Evolutionary conservation across 306 rosid species (phyloP), one percentile per base, ranked within the genome.

Genomic region (Astragalus glycyphyllos): DNA sequence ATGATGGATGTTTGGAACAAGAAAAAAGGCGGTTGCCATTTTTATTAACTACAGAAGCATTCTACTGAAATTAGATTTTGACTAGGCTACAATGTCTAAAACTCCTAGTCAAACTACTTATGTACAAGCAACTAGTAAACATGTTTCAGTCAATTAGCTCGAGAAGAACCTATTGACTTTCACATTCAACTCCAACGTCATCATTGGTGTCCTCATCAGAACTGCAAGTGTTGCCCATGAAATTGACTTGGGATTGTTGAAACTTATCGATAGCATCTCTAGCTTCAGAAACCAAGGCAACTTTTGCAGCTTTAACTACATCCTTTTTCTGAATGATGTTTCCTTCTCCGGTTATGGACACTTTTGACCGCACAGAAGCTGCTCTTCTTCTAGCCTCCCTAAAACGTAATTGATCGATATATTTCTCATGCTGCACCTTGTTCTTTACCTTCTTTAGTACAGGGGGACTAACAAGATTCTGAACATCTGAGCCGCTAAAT

Each of bases 361-460:
- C 71, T 61, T 68, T 31, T n/a, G 37, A 7, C 23, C 68, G 59
- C 13, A 38, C 74, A 17, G 87, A 58, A 20, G 79, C 73, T 65
- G 76, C 82, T 83, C 65, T 85, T 77, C 96, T 88, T 80, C 71
- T 87, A 29, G 87, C 85, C 37, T 90, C 94, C 79, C 94, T 83
- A 47, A 75, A 53, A 57, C 82, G 94, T 51, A 88, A 80, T 85
- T 90, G 89, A 72, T 89, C 84, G 54, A 93, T 86, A 47, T 90
- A 90, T 79, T 83, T 93, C 77, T 90, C 97, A 72, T 93, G 97
- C 55, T 79, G 58, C 53, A 54, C 81, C 84, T 11, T 85, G 87
- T 87, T 89, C 79, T 86, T 89, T 9, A 93, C 87, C 72, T 74
- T 73, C 84, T 90, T 93, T 73, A 90, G 81, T 71, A 90, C 97